phyloP scores from a whole-genome alignment of 768 basidiomycete species.

The Rhizopogon vesiculosus region DNA sequence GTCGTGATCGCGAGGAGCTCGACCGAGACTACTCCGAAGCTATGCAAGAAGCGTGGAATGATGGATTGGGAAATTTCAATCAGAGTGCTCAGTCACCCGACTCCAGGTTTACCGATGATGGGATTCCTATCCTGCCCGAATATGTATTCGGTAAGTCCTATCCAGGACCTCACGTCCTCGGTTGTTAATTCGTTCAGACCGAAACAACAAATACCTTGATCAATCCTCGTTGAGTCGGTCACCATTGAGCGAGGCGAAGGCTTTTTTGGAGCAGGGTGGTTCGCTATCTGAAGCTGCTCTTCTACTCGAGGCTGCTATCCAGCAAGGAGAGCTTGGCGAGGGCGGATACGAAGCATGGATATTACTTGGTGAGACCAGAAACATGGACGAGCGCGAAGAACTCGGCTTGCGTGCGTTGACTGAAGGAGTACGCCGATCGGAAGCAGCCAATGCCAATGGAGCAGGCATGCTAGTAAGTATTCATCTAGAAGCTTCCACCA shows the following conservation, averaged over 20 bases:
- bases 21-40: constrained; percentile 56
- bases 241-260: constrained; percentile 66
- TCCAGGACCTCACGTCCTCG: background rate
- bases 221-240: constrained; percentile 43
- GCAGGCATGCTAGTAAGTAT: constrained; percentile 69
- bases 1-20: constrained; percentile 56
- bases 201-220: constrained; percentile 66
- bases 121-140: constrained; percentile 65
- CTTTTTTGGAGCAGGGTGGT: constrained; percentile 72
- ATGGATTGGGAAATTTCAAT: constrained; percentile 41
- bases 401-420: constrained; percentile 74
- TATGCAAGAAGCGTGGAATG: constrained; percentile 66
- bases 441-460: constrained; percentile 57
- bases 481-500: background rate
- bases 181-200: constrained; percentile 39
- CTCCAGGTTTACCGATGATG: constrained; percentile 61
- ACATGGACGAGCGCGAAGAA: constrained; percentile 87
- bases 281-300: constrained; percentile 84
- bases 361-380: constrained; percentile 82
- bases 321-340: constrained; percentile 73
- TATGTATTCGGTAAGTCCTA: constrained; percentile 72
- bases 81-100: constrained; percentile 25
- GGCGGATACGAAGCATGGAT: constrained; percentile 91
- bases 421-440: constrained; percentile 66
- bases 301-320: constrained; percentile 87